These are phyloP conservation scores for Leucosporidium yakuticum DNA, from an alignment of 768 basidiomycete species.

Conservation along the genomic window DNA sequence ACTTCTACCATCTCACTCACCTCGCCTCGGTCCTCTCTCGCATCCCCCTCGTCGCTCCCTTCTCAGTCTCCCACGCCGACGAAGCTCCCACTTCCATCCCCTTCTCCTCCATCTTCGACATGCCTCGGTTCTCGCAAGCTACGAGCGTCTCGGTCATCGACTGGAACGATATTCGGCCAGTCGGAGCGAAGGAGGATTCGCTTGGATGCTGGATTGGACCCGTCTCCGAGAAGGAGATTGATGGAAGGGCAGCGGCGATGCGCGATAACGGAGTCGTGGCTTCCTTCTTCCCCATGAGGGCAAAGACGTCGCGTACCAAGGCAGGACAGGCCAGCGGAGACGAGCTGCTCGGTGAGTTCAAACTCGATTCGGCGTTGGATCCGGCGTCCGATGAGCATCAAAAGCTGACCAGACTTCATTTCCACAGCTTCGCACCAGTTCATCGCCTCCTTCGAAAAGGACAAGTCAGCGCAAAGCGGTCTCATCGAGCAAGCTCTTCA, in stretches of 20 bases:
- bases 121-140: conserved; percentile 18
- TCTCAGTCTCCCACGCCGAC: conserved; percentile 16
- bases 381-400: neutral
- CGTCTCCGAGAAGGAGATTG: neutral
- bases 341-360: conserved; percentile 23
- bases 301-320: conserved; percentile 2
- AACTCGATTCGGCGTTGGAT: neutral
- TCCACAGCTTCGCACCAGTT: conserved; percentile 19
- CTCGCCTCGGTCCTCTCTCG: conserved; percentile 20
- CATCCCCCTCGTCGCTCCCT: conserved; percentile 23
- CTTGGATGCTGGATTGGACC: conserved; percentile 29
- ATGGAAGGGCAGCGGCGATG: conserved; percentile 16
- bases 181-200: conserved; percentile 17
- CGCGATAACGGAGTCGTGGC: conserved; percentile 17
- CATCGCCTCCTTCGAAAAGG: conserved; percentile 28
- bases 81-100: conserved; percentile 3
- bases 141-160: conserved; percentile 21
- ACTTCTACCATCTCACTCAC: conserved; percentile 32
- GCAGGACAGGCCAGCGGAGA: conserved; percentile 9
- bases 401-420: neutral
- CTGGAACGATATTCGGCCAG: conserved; percentile 31
- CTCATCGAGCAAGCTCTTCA: conserved; percentile 31
- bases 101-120: conserved; percentile 25
- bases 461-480: conserved; percentile 19
- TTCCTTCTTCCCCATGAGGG: conserved; percentile 22